These are phyloP conservation scores for Amanita thiersii DNA, from an alignment of 768 basidiomycete genomes.

Conservation along the genomic window DNA sequence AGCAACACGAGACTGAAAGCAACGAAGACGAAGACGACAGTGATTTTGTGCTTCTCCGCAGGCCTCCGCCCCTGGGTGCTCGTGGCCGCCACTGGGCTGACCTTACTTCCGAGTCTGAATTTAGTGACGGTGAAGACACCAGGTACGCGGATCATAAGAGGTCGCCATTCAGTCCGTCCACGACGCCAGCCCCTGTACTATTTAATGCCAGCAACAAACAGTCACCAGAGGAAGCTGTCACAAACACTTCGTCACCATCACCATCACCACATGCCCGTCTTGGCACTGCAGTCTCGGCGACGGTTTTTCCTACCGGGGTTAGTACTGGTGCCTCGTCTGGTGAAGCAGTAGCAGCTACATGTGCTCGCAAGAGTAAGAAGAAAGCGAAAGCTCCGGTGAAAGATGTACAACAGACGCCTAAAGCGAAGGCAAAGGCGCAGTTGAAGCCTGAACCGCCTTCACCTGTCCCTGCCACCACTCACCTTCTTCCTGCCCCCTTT, in stretches of 20 bases:
- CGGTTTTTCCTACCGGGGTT: too few species aligned
- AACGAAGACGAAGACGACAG: conserved; percentile 29
- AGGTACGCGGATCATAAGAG: not conserved
- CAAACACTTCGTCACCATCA: too few species aligned
- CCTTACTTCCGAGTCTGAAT: conserved; percentile 10
- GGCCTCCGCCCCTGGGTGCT: conserved; percentile 18
- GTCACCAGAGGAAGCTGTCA: too few species aligned
- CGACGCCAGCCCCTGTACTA: too few species aligned
- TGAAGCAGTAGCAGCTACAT: too few species aligned
- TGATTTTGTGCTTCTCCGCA: conserved; percentile 43
- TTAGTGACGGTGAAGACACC: not conserved
- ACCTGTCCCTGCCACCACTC: not conserved
- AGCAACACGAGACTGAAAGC: conserved; percentile 14
- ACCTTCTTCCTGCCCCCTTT: not conserved
- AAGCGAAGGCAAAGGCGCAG: not conserved
- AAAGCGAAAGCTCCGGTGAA: not conserved
- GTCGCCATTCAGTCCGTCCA: too few species aligned
- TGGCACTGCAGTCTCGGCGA: too few species aligned
- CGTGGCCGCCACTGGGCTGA: conserved; percentile 8
- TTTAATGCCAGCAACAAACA: too few species aligned
- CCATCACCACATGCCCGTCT: too few species aligned
- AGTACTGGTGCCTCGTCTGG: too few species aligned
- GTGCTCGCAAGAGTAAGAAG: not conserved
- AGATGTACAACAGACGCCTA: not conserved
- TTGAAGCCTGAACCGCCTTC: not conserved